These are phyloP conservation scores for Saccharomycopsis amapae DNA, from an alignment of 805 yeast genomes.

Conservation along the genomic window DNA sequence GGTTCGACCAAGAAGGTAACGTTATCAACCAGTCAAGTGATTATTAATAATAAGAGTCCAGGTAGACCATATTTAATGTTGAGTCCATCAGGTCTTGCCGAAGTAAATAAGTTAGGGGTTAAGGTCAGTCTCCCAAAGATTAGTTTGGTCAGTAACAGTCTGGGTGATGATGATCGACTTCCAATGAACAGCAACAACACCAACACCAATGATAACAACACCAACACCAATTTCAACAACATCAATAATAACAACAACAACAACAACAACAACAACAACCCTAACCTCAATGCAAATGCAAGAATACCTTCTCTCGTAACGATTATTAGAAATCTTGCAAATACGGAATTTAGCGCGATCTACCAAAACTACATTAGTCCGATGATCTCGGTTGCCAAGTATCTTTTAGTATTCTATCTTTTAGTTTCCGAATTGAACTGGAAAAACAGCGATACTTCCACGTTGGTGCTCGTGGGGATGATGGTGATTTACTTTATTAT, in stretches of 20 bases:
- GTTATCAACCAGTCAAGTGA: slow-evolving; percentile 25
- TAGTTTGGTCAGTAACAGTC: neutral
- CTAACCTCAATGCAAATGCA: too few species aligned
- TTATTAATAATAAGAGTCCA: slow-evolving; percentile 24
- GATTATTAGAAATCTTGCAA: too few species aligned
- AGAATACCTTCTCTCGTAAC: too few species aligned
- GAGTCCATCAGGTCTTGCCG: slow-evolving; percentile 26
- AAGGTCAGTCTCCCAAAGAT: slow-evolving; percentile 22
- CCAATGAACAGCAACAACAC: too few species aligned
- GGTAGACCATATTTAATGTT: slow-evolving; percentile 26
- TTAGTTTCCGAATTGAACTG: neutral
- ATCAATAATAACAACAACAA: too few species aligned
- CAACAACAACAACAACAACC: too few species aligned
- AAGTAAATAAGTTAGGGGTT: slow-evolving; percentile 22
- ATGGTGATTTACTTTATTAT: too few species aligned
- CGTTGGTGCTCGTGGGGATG: neutral
- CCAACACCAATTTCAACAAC: neutral
- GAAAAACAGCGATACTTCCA: neutral
- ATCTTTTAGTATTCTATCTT: neutral
- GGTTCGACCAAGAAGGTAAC: slow-evolving; percentile 21
- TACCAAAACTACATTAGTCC: neutral
- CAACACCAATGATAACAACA: neutral
- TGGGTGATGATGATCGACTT: neutral
- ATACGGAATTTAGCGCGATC: too few species aligned
- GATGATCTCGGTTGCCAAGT: neutral